A percentile compares a stretch with the other conserved stretches of the same genome.
Evolutionary conservation across 179 eudicot species (phyloP).

Genomic region (Drosera spatulata): DNA sequence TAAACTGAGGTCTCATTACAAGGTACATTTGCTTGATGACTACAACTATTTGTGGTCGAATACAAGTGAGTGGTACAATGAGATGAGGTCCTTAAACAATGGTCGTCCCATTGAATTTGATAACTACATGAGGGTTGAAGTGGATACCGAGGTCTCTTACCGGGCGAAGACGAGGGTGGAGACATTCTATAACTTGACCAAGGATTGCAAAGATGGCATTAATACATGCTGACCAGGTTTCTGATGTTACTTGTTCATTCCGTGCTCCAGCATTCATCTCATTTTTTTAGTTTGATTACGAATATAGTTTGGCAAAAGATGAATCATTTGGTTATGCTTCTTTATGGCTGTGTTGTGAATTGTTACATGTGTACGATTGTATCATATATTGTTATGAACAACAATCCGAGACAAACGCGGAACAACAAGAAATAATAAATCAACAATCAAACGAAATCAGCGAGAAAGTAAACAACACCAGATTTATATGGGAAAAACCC

Average conservation of each 20-base stretch:
- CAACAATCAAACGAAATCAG: too few relatives aligned
- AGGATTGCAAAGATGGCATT: conserved; percentile 89
- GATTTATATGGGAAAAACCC: too few relatives aligned
- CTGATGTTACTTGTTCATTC: conserved; percentile 9
- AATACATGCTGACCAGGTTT: conserved; percentile 57
- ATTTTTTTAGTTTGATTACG: background rate
- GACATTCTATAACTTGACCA: conserved; percentile 83
- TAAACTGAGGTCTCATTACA: conserved; percentile 78
- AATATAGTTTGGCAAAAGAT: background rate
- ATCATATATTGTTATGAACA: too few relatives aligned
- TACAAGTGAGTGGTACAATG: conserved; percentile 90
- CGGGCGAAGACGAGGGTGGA: conserved; percentile 86
- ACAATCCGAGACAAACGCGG: too few relatives aligned
- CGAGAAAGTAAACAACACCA: too few relatives aligned
- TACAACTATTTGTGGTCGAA: conserved; percentile 76
- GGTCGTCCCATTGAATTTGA: conserved; percentile 77
- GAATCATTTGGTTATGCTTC: background rate
- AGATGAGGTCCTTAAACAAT: conserved; percentile 50
- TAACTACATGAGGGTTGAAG: conserved; percentile 90
- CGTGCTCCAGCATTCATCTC: background rate
- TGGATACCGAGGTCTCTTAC: conserved; percentile 82
- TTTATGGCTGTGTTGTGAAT: too few relatives aligned
- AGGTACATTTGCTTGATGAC: conserved; percentile 89
- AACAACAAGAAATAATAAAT: too few relatives aligned
- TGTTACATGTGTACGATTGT: too few relatives aligned